Base-by-base conservation (phyloP, 305 asterid genomes). In the Plantago lanceolata region DNA sequence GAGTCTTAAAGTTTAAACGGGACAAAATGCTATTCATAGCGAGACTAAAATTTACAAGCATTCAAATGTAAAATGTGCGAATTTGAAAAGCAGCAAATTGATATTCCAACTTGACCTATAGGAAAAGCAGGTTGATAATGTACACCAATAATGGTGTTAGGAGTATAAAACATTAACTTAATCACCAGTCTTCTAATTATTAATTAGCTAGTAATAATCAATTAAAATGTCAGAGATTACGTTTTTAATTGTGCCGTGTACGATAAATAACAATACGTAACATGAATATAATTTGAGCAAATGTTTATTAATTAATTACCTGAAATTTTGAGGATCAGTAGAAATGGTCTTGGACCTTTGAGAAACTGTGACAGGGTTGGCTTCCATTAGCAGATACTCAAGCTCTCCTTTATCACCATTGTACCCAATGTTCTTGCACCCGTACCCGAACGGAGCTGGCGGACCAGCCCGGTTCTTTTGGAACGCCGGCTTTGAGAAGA, bases 371-470 rank as follows among this genome's bases (percentile, higher is more conserved):
- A 14, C 54, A 49, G 84, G 74, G 57, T 83, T 69, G 7, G 86
- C 82, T 67, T 79, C 84, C 11, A 85, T 64, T 28, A 85, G 80
- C 57, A 85, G 52, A 54, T 85, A 85, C 56, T 85, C 90, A 20
- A 85, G 86, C 57, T 81, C 89, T 8, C 88, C 94, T 61, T 70
- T 78, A 57, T 85, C 95, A 0, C 95, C 95, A 69, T 83, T 73
- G 62, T 68, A 63, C 1, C 95, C 95, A 61, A 87, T 87, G 49
- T 78, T 83, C 73, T 83, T 87, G 65, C 82, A 78, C 3, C 90
- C 95, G 49, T 87, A 87, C 0, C 95, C 93, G 33, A 83, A 83
- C 0, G 95, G 88, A 51, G 54, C 18, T n/a, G 57, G 7, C 2
- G 57, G 33, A 6, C 57, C 57, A 6, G 57, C 21, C 17, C 8